Evolutionary conservation across 2,329 filamentous ascomycete species (phyloP), one percentile per base, ranked within the genome.

Genomic region (Aureobasidium sp.): DNA sequence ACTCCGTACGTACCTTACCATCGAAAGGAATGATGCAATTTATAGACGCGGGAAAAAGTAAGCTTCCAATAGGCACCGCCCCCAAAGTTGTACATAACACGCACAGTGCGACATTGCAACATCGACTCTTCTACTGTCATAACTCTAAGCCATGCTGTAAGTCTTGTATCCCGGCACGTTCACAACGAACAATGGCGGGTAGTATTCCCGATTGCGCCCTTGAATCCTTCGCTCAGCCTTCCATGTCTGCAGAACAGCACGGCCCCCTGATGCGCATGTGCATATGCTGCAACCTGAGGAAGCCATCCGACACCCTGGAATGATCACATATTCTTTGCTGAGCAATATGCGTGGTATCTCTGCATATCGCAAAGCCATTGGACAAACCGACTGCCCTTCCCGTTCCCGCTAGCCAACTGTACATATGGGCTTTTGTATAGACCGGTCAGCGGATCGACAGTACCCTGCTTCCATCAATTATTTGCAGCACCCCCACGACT

Each of bases 401-500:
- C 30, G 29, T 15, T 21, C 25, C 3, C 32, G 21, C 42, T 47
- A 44, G 16, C 29, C 54, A 27, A 47, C n/a, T 36, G 15, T 44
- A 21, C 21, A 42, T 41, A 42, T 41, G 48, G 54, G 41, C 54
- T 58, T 27, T 16, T 21, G 30, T 37, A 21, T 36, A 45, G 42
- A 58, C 54, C 54, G 54, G 54, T 58, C 54, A 58, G 42, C 42
- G 42, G 54, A 58, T 58, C 42, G 54, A 37, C 54, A 34, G 54
- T 37, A 58, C 42, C 32, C 30, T 58, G 32, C 53, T 45, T 45
- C 47, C n/a, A 4, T 29, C 3, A 41, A 57, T n/a, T 58, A 47
- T 58, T 47, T 47, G 30, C 30, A 47, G 42, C 42, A 21, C 21
- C 21, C 21, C 21, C 21, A 21, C 21, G 21, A 21, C 7, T 21